A percentile compares a stretch with the other conserved stretches of the same genome.
Conservation (phyloP, 176 grass and related monocot species). For the Carex kokanica region DNA sequence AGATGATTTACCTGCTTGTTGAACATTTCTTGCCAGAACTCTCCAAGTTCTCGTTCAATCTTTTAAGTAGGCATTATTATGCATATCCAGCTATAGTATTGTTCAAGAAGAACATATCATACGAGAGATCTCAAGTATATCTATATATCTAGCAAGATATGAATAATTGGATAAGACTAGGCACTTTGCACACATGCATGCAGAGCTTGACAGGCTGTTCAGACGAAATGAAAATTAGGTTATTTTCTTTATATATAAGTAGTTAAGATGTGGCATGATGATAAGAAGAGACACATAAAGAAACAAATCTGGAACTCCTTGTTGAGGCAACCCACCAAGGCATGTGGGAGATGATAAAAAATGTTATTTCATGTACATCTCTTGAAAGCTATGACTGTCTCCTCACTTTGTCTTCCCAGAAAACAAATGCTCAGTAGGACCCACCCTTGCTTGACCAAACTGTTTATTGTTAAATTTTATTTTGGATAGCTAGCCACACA, state of each 20-base stretch:
- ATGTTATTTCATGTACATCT: constrained; percentile 2
- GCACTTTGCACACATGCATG: constrained; percentile 25
- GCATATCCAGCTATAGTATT: constrained; percentile 18
- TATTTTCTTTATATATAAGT: background rate
- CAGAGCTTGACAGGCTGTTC: constrained; percentile 15
- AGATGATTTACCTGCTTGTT: background rate
- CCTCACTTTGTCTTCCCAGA: no score
- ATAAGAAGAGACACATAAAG: background rate
- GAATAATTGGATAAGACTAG: constrained; percentile 31
- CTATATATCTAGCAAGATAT: constrained; percentile 25
- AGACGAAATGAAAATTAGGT: background rate
- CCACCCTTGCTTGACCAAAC: no score
- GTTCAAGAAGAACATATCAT: constrained; percentile 10
- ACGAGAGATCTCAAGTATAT: constrained; percentile 2
- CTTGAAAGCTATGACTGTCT: background rate
- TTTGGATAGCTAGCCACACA: no score
- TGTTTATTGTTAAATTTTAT: no score
- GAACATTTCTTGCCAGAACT: constrained; percentile 1
- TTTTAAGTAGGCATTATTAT: background rate
- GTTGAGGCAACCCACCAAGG: background rate
- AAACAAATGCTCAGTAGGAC: no score
- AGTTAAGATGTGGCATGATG: background rate
- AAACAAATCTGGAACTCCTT: constrained; percentile 15
- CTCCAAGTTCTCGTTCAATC: background rate
- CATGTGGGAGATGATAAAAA: constrained; percentile 5